phyloP scores from a whole-genome alignment of 2,329 filamentous ascomycete species.

The Colletotrichum sp. region DNA sequence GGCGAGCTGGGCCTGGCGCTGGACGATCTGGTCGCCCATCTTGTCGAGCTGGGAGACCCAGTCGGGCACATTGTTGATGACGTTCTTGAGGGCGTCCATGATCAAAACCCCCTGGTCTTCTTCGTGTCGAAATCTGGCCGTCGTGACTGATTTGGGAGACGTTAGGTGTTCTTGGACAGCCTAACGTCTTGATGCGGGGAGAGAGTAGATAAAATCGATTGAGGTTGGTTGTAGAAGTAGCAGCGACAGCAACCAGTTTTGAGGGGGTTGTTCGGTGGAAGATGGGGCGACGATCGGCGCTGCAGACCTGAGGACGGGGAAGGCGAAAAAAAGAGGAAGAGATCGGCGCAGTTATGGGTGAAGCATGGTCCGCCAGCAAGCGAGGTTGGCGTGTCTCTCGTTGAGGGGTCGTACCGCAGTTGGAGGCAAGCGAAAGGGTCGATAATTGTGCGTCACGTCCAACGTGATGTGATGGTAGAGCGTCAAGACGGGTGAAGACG shows the following conservation, averaged over 20 bases:
- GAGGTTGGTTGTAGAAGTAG: not conserved
- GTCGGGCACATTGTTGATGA: slow-evolving; percentile 61
- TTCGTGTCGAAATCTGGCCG: slow-evolving; percentile 29
- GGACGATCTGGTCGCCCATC: slow-evolving; percentile 64
- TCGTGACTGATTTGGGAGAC: slow-evolving; percentile 28
- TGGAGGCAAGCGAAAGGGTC: not conserved
- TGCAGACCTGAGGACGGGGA: slow-evolving; percentile 31
- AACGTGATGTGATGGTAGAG: not conserved
- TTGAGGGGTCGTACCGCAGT: not conserved
- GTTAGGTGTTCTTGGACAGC: slow-evolving; percentile 32
- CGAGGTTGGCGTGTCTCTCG: not conserved
- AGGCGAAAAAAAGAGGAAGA: slow-evolving; percentile 18
- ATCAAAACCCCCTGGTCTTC: slow-evolving; percentile 40
- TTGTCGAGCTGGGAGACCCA: slow-evolving; percentile 66
- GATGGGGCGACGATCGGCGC: slow-evolving; percentile 11
- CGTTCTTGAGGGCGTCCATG: slow-evolving; percentile 61
- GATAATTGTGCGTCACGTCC: not conserved
- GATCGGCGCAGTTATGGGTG: slow-evolving; percentile 14
- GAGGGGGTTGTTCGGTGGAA: not conserved
- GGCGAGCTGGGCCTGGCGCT: slow-evolving; percentile 66
- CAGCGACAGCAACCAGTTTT: not conserved
- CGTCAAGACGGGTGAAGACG: not conserved
- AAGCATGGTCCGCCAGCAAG: slow-evolving; percentile 19
- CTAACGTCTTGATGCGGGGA: slow-evolving; percentile 27
- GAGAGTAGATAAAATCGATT: not conserved